Conservation (phyloP, 208 protist species). For the Perkinsela sp. region DNA sequence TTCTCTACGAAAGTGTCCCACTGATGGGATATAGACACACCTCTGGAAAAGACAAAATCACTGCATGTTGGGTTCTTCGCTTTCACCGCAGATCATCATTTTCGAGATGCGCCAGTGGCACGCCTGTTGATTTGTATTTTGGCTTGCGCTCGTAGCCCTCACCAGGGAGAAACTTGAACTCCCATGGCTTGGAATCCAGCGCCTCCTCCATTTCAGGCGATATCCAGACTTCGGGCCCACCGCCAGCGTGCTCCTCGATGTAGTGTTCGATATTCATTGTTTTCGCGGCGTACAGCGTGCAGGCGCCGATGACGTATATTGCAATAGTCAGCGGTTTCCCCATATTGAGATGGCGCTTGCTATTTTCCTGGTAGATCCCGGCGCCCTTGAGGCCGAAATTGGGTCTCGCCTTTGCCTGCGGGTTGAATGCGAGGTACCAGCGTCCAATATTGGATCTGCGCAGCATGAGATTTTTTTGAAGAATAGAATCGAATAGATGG, state of each 20-base stretch:
- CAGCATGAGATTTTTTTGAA: no score
- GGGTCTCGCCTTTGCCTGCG: constrained; percentile 43
- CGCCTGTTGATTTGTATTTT: background rate
- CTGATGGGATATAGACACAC: no score
- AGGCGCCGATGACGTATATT: constrained; percentile 18
- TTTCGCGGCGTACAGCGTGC: constrained; percentile 18
- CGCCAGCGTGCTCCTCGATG: constrained; percentile 38
- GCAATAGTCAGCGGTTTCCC: constrained; percentile 21
- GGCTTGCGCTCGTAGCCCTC: constrained; percentile 13
- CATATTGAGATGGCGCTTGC: constrained; percentile 37
- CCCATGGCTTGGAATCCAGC: constrained; percentile 42
- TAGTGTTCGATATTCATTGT: constrained; percentile 2
- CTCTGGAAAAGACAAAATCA: no score
- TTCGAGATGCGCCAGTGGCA: background rate
- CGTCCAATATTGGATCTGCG: background rate
- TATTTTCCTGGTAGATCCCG: constrained; percentile 40
- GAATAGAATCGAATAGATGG: background rate
- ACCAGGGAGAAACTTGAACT: constrained; percentile 54
- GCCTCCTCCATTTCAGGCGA: constrained; percentile 25
- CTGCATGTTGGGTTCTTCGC: no score
- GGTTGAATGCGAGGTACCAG: constrained; percentile 29
- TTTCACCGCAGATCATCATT: background rate
- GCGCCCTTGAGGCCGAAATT: constrained; percentile 52
- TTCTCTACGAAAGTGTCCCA: no score
- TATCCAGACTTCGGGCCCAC: constrained; percentile 21